Evolutionary conservation across 495 filamentous ascomycete species (phyloP).

Genomic region (Amphirosellinia nigrospora): DNA sequence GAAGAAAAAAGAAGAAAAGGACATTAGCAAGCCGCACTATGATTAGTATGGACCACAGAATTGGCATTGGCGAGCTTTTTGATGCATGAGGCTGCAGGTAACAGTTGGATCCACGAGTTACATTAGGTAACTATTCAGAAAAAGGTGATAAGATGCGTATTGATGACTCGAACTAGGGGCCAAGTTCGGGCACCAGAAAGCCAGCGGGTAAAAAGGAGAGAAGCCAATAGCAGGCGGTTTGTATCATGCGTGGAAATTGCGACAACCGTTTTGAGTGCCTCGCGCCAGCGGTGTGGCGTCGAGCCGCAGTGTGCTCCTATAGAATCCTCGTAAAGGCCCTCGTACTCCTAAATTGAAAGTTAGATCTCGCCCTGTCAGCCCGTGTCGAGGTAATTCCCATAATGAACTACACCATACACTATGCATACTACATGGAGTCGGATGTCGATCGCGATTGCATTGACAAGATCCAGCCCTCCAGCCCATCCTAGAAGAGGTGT

Average conservation of each 20-base stretch:
- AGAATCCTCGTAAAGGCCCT: constrained; percentile 6
- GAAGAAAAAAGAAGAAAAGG: constrained; percentile 5
- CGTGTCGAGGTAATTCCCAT: constrained; percentile 5
- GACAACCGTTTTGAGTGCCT: not conserved
- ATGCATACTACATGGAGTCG: not conserved
- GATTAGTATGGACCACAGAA: not conserved
- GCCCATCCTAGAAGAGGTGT: constrained; percentile 9
- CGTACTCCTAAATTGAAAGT: constrained; percentile 23
- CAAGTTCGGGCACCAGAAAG: not conserved
- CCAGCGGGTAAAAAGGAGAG: not conserved
- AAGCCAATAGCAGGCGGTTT: not conserved
- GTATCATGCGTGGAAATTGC: constrained; percentile 14
- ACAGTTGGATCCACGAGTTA: not conserved
- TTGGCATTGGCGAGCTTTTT: not conserved
- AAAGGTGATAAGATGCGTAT: constrained; percentile 16
- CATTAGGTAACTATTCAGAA: constrained; percentile 14
- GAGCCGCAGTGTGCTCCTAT: constrained; percentile 15
- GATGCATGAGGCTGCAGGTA: constrained; percentile 9
- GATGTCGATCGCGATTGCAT: constrained; percentile 18
- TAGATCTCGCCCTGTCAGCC: constrained; percentile 16
- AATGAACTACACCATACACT: no score
- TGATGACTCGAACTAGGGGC: constrained; percentile 14
- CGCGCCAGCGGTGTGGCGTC: constrained; percentile 16
- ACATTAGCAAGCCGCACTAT: not conserved
- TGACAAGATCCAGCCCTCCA: constrained; percentile 10